Evolutionary conservation across 441 rosid species (phyloP).

Genomic region (Populus tomentosa): DNA sequence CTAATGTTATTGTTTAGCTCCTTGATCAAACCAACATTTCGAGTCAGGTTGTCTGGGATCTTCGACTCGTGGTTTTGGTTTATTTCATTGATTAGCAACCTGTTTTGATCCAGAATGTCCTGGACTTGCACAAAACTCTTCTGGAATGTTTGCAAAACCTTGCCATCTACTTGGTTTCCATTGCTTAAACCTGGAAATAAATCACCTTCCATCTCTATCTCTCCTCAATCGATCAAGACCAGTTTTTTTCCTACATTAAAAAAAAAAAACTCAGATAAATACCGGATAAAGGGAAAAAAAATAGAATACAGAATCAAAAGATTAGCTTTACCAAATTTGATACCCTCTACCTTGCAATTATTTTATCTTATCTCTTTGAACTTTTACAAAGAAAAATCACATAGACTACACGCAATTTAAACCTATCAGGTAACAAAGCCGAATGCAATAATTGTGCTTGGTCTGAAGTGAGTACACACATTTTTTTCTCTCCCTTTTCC

Average conservation of each 20-base stretch:
- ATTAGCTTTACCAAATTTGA: background rate
- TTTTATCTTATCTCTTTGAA: background rate
- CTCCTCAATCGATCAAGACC: conserved; percentile 15
- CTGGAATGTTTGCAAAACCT: conserved; percentile 55
- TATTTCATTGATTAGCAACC: conserved; percentile 73
- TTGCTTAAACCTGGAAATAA: conserved; percentile 56
- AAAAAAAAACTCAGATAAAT: conserved; percentile 4
- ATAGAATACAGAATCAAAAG: background rate
- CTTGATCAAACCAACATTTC: conserved; percentile 71
- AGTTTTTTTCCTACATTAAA: conserved; percentile 24
- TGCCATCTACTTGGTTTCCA: conserved; percentile 45
- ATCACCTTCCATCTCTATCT: conserved; percentile 59
- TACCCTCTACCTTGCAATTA: background rate
- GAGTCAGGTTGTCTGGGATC: conserved; percentile 64
- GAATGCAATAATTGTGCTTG: background rate
- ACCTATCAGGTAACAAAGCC: background rate
- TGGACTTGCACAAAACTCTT: conserved; percentile 74
- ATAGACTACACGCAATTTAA: too few species aligned
- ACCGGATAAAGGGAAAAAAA: background rate
- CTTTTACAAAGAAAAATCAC: background rate
- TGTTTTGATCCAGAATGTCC: conserved; percentile 71
- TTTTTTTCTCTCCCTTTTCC: background rate
- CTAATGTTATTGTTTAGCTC: conserved; percentile 88
- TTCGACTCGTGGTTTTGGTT: conserved; percentile 86
- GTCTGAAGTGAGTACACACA: background rate